Base-by-base conservation (phyloP, 768 basidiomycete species). In the Zangia roseola region DNA sequence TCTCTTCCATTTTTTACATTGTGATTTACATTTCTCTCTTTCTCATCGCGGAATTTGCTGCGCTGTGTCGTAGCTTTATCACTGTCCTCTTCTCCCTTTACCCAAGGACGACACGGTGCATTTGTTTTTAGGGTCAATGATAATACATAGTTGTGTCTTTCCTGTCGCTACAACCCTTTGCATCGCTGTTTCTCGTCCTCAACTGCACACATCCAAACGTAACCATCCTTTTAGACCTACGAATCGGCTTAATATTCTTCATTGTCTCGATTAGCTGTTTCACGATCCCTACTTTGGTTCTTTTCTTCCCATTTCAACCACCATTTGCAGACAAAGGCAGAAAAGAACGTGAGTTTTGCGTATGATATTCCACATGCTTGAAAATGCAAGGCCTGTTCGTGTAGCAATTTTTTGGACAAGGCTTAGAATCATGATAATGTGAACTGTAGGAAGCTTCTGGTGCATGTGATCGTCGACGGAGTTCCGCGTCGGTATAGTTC, bases 131-230 rank as follows among this genome's bases (percentile, higher is more conserved):
- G 36, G 55, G 61, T 67, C 55, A 45, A 31, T n/a, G n/a, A n/a
- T 67, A 61, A 69, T 63, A 50, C 58, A 40, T 55, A 42, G 43
- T 55, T 52, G 55, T 56, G 51, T 59, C 52, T 46, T 44, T 47
- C 65, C 60, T 54, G 54, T 67, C 61, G 46, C 50, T 61, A 57
- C 58, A 45, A 14, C 38, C 42, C n/a, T 56, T n/a, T 69, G 58
- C 67, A 67, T 67, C 52, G 55, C 62, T 67, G 67, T 62, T 62
- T 54, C 52, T 52, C 52, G 46, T 53, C 53, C 41, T 19, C 24
- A 26, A 9, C 47, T 38, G 28, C 43, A 26, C 49, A 40, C 64
- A 67, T 52, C 48, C 53, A 56, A 60, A 54, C 23, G 60, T 55
- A 54, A 61, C 61, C 26, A 57, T 66, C 64, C 53, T 49, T 56